These are phyloP conservation scores for Trichoderma aggressivum DNA, from an alignment of 2,329 filamentous ascomycete species.

Conservation along the genomic window DNA sequence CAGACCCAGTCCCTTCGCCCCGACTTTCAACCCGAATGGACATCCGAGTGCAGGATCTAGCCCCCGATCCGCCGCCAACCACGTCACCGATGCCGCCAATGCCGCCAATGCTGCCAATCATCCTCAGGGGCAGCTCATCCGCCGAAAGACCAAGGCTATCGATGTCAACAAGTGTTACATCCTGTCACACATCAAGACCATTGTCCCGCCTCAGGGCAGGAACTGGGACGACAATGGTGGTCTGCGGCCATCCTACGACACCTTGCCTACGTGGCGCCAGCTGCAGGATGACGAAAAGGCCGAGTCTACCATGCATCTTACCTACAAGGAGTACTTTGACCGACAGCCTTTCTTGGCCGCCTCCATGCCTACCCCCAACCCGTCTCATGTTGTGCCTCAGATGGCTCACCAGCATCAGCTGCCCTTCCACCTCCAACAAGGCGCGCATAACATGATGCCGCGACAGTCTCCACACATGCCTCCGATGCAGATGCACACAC, in stretches of 20 bases:
- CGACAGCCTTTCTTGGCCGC: constrained; percentile 54
- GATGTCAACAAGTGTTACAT: constrained; percentile 67
- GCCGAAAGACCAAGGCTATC: constrained; percentile 68
- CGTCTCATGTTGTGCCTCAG: constrained; percentile 66
- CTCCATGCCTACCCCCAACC: constrained; percentile 65
- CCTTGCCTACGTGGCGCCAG: constrained; percentile 78
- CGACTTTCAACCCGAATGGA: constrained; percentile 72
- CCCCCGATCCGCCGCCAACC: constrained; percentile 61
- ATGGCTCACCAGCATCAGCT: constrained; percentile 81
- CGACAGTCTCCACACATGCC: constrained; percentile 72
- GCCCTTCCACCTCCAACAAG: constrained; percentile 77
- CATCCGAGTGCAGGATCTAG: constrained; percentile 67
- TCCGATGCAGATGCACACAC: constrained; percentile 71
- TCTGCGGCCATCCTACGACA: constrained; percentile 81
- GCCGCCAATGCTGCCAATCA: constrained; percentile 25
- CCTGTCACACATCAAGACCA: constrained; percentile 51
- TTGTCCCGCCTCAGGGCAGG: constrained; percentile 50
- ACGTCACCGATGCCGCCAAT: constrained; percentile 35
- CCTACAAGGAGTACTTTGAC: constrained; percentile 79
- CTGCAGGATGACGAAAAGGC: constrained; percentile 67
- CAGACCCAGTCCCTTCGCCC: constrained; percentile 76
- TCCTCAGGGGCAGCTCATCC: constrained; percentile 50
- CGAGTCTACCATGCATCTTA: constrained; percentile 61
- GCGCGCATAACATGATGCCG: constrained; percentile 63
- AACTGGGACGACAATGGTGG: constrained; percentile 75